These are phyloP conservation scores for Middelhovenomyces tepae DNA, from an alignment of 805 yeast genomes.

Conservation along the genomic window DNA sequence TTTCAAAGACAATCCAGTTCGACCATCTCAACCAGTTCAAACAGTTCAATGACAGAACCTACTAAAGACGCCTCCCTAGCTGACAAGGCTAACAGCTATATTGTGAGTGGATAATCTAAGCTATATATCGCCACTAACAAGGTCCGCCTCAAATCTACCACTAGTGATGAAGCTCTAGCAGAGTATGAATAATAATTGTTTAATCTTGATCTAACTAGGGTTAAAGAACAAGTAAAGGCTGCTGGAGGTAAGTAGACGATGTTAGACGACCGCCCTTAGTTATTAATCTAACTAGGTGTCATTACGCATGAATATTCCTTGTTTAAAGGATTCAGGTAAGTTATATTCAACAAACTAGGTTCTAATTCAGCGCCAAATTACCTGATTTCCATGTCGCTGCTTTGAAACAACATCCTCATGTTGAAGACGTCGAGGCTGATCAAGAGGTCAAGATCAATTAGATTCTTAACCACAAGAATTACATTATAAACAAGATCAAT, in stretches of 20 bases:
- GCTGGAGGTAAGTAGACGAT: conserved; percentile 24
- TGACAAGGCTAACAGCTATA: conserved; percentile 10
- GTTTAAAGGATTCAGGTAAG: conserved; percentile 19
- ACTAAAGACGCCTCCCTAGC: not conserved
- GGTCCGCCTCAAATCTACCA: conserved; percentile 18
- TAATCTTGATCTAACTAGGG: conserved; percentile 10
- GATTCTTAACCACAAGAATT: not conserved
- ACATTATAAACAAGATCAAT: too few species aligned
- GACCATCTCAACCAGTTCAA: too few species aligned
- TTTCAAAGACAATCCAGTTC: too few species aligned
- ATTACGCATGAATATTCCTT: conserved; percentile 19
- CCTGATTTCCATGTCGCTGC: conserved; percentile 15
- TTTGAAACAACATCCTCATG: conserved; percentile 13
- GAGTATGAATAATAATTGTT: conserved; percentile 16
- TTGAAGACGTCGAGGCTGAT: conserved; percentile 18
- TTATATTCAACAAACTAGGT: conserved; percentile 3
- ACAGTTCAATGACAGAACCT: too few species aligned
- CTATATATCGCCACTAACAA: conserved; percentile 1
- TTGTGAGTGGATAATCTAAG: too few species aligned
- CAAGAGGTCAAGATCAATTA: conserved; percentile 18
- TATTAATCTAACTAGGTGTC: too few species aligned
- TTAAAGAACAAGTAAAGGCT: conserved; percentile 15
- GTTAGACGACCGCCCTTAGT: conserved; percentile 28
- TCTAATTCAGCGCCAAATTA: conserved; percentile 7
- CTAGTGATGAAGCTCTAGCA: conserved; percentile 13